Evolutionary conservation across 2,329 filamentous ascomycete genomes (phyloP), one percentile per base, ranked within the genome.

Genomic region (Fusarium agapanthi): DNA sequence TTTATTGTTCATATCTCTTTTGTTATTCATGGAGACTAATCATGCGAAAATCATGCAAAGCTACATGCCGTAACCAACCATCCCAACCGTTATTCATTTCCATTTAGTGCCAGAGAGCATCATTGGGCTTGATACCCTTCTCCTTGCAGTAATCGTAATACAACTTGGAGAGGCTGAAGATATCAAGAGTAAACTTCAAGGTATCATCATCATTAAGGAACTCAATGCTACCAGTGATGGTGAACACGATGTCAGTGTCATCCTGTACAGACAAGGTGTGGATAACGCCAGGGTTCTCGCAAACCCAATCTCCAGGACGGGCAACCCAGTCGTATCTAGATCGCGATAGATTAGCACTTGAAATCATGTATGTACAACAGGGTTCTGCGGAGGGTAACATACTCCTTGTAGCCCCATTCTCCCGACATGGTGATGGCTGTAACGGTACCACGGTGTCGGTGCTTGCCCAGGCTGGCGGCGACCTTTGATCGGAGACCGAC

Each of bases 141-240:
- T 69, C 51, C 65, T 72, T 58, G 56, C 69, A 72, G 50, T 72
- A 6, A 15, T 72, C 69, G 4, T 72, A 72, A 56, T 72, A 72
- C 65, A 72, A 2, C 69, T 72, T 72, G 18, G 65, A 57, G 44
- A 77, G 76, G 66, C 73, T 73, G 32, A 77, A 77, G 22, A 77
- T 32, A 41, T 77, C 75, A 7, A 77, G 48, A 3, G 73, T 65
- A 18, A 71, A 67, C 56, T 75, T 75, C 41, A 77, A 24, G 34
- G 57, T 75, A 50, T 75, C 75, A 32, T 77, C 75, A 1, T 77
- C 75, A 30, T 77, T 76, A 14, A 77, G 63, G 61, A 77, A 77
- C 58, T 77, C 75, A 15, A 77, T 73, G 44, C 73, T 75, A 18
- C 75, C 75, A 48, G 71, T 63, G n/a, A 76, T 50, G 18, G 75